Evolutionary conservation across 2,329 filamentous ascomycete genomes (phyloP), one percentile per base, ranked within the genome.

Genomic region (Neoascochyta sp.): DNA sequence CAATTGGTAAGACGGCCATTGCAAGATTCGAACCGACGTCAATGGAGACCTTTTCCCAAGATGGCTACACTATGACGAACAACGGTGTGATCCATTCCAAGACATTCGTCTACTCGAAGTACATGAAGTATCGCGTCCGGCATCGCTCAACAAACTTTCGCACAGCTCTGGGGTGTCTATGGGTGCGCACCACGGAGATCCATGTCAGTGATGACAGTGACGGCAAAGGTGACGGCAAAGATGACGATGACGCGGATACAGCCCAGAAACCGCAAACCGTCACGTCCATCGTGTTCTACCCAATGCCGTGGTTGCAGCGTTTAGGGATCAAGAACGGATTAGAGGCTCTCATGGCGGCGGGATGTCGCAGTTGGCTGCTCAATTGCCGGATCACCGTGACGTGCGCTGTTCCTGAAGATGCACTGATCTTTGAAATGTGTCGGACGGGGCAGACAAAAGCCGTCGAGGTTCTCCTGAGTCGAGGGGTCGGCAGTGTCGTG

Each of bases 351-450:
- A 22, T 32, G 3, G 29, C 29, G 10, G 22, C 17, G 7, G 25
- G 18, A 4, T 22, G 22, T 3, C 15, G 22, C 4, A 33, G 22
- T 15, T 37, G 34, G 29, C 12, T 37, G 9, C 33, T 28, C 25
- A 37, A 32, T 6, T 37, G 29, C 13, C 21, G 22, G 15, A 15
- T 37, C 22, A 33, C 24, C 2, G 17, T 27, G 7, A 33, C 30
- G 12, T 20, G 22, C n/a, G 30, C 34, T 3, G 22, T 41, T 9
- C 8, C 34, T 5, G 27, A 41, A 11, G 34, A 41, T 9, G 16
- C 38, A 1, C 24, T 38, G 3, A 32, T 41, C 7, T 41, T 41
- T 15, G 30, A 32, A 7, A 30, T 41, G 3, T 41, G 34, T 13
- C 24, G 19, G 7, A 26, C 22, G 3, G 34, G 34, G 7, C 27